A percentile compares a stretch with the other conserved stretches of the same genome.
These are phyloP conservation scores for Malus hybrid DNA, from an alignment of 331 rosid genomes.

Conservation along the genomic window DNA sequence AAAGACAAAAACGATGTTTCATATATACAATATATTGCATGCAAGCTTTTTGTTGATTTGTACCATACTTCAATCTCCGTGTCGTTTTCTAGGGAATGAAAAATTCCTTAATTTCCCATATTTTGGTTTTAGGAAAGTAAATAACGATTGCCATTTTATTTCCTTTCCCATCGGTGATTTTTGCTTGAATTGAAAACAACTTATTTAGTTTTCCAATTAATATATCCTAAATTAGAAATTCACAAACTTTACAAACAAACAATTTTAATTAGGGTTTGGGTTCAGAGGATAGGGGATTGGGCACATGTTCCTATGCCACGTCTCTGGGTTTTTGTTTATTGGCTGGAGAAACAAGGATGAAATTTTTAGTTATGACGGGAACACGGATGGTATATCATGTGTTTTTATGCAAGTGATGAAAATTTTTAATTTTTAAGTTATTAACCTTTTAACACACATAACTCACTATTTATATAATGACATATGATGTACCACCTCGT, in stretches of 20 bases:
- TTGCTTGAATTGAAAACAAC: not conserved
- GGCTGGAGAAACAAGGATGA: not conserved
- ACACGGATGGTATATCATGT: no score
- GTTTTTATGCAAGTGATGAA: no score
- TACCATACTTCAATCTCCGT: not conserved
- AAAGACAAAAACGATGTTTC: not conserved
- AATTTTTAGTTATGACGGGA: no score
- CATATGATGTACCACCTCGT: no score
- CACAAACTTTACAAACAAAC: not conserved
- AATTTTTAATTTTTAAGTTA: no score
- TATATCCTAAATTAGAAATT: not conserved
- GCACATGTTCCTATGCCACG: not conserved
- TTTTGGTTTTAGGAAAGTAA: not conserved
- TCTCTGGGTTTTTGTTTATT: not conserved
- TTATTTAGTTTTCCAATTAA: not conserved
- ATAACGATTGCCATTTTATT: not conserved
- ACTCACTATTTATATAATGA: no score
- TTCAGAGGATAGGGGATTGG: not conserved
- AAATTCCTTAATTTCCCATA: not conserved
- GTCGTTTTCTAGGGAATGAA: not conserved
- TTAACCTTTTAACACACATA: no score
- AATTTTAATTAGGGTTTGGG: not conserved
- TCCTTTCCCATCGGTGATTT: not conserved
- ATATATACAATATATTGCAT: not conserved
- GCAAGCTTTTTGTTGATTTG: not conserved